Conservation (phyloP, 169 alveolate genomes). For the Eimeria falciformis region DNA sequence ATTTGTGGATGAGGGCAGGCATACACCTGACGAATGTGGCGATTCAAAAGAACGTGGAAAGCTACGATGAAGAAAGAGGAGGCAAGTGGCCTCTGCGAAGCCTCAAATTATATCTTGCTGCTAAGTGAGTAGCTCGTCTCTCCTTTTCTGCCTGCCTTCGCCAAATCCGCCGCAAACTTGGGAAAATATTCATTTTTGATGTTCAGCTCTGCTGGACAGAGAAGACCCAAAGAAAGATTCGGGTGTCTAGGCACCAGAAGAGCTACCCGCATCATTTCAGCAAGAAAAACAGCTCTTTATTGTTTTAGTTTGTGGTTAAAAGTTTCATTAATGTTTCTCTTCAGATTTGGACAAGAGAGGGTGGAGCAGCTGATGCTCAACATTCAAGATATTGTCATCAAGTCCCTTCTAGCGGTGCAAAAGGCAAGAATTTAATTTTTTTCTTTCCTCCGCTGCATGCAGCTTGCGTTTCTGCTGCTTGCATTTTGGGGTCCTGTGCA, state of each 20-base stretch:
- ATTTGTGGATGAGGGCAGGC: conserved; percentile 73
- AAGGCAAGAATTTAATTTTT: conserved; percentile 77
- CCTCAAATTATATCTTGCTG: conserved; percentile 82
- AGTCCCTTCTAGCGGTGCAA: conserved; percentile 84
- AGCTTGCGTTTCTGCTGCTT: too few relatives aligned
- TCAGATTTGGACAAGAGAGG: conserved; percentile 85
- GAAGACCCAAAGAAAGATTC: too few relatives aligned
- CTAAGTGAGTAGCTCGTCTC: conserved; percentile 22
- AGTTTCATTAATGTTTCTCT: neutral
- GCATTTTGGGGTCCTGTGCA: too few relatives aligned
- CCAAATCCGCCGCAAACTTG: too few relatives aligned
- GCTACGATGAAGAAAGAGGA: conserved; percentile 92
- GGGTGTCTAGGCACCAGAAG: too few relatives aligned
- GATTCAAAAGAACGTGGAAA: conserved; percentile 89
- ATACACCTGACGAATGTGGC: conserved; percentile 95
- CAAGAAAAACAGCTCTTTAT: too few relatives aligned
- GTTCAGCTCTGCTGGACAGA: too few relatives aligned
- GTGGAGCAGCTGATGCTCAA: conserved; percentile 87
- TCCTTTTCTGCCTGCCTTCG: too few relatives aligned
- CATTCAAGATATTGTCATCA: conserved; percentile 76
- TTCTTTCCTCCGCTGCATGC: neutral
- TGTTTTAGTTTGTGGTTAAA: neutral
- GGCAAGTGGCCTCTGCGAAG: conserved; percentile 92
- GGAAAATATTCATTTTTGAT: neutral
- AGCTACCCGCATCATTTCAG: too few relatives aligned